These are phyloP conservation scores for Terana coerulea DNA, from an alignment of 768 basidiomycete genomes.

Conservation along the genomic window DNA sequence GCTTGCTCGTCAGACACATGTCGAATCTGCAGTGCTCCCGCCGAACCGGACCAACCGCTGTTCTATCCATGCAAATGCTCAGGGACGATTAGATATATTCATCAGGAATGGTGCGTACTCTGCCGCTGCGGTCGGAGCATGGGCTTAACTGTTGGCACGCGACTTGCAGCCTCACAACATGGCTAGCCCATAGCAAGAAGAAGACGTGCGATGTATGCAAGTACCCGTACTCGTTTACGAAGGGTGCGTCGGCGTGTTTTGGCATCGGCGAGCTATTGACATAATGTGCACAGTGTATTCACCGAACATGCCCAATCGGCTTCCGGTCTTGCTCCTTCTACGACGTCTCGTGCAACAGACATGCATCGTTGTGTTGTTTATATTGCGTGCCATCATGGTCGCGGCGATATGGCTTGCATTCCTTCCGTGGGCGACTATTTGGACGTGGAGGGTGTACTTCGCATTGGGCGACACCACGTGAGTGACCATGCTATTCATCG, in stretches of 20 bases:
- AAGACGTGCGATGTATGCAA: conserved; percentile 96
- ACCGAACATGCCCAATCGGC: conserved; percentile 70
- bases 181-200: conserved; percentile 94
- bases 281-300: conserved; percentile 72
- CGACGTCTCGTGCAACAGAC: conserved; percentile 67
- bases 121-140: not conserved
- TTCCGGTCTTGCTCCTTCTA: conserved; percentile 68
- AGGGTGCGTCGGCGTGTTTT: conserved; percentile 47
- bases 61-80: conserved; percentile 97
- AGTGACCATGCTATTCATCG: conserved; percentile 32
- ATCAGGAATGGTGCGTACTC: conserved; percentile 85
- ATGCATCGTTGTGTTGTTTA: conserved; percentile 54
- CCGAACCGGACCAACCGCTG: conserved; percentile 83
- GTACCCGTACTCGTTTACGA: conserved; percentile 86
- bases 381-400: conserved; percentile 67
- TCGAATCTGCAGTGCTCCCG: conserved; percentile 92
- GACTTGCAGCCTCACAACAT: conserved; percentile 74
- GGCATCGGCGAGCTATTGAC: not conserved
- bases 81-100: conserved; percentile 95
- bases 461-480: conserved; percentile 80
- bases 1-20: conserved; percentile 65
- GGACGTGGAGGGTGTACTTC: conserved; percentile 89
- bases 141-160: not conserved
- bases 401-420: conserved; percentile 82
- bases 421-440: conserved; percentile 84